These are phyloP conservation scores for Amanita brunnescens DNA, from an alignment of 768 basidiomycete genomes.

Conservation along the genomic window DNA sequence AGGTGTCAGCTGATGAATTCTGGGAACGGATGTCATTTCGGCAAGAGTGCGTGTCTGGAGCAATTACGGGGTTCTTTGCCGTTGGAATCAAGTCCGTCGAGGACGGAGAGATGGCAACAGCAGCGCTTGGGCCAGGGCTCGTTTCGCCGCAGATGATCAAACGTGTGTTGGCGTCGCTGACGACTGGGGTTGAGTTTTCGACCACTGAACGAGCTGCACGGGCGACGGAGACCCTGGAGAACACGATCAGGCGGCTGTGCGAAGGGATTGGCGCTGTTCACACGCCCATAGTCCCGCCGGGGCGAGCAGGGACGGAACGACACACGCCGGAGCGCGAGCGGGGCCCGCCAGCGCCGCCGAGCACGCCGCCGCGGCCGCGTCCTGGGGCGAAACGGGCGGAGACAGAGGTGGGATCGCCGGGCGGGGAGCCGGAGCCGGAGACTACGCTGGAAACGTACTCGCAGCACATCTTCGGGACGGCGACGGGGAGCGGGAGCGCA, in stretches of 20 bases:
- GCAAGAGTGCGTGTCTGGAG: constrained; percentile 88
- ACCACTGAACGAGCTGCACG: constrained; percentile 52
- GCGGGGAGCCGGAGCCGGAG: constrained; percentile 59
- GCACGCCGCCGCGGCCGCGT: constrained; percentile 40
- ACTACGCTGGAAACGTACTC: constrained; percentile 22
- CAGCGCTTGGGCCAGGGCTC: constrained; percentile 44
- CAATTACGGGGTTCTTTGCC: constrained; percentile 91
- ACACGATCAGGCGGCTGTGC: constrained; percentile 61
- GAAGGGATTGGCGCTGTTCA: constrained; percentile 41
- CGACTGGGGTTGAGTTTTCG: constrained; percentile 74
- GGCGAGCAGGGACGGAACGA: constrained; percentile 19
- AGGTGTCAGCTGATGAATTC: constrained; percentile 70
- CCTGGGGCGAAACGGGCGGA: not conserved
- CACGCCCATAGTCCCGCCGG: constrained; percentile 5
- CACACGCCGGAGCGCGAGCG: constrained; percentile 33
- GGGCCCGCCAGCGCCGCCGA: constrained; percentile 32
- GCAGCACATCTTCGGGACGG: constrained; percentile 55
- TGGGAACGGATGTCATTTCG: constrained; percentile 98
- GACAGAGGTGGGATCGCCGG: constrained; percentile 47
- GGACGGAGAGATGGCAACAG: constrained; percentile 13
- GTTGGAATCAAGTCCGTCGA: constrained; percentile 31
- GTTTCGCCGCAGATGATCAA: constrained; percentile 60
- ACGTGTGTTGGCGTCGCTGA: constrained; percentile 59
- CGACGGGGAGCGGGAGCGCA: constrained; percentile 37
- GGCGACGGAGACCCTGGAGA: constrained; percentile 65